These are phyloP conservation scores for Rhypophila decipiens DNA, from an alignment of 495 filamentous ascomycete genomes.

Conservation along the genomic window DNA sequence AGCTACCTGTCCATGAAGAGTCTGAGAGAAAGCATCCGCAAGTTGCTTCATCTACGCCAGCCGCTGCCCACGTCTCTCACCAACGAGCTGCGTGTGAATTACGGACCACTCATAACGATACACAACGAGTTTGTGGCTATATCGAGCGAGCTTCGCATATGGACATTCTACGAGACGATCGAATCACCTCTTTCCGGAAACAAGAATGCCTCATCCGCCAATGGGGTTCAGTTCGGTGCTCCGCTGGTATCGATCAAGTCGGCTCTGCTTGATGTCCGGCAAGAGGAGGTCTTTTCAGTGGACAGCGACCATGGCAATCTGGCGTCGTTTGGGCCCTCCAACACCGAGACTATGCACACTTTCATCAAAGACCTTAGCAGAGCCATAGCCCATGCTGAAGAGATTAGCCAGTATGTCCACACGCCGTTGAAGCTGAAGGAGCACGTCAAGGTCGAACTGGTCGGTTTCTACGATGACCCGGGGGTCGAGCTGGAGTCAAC, in stretches of 20 bases:
- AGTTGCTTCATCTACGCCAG: conserved; percentile 48
- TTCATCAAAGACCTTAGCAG: conserved; percentile 46
- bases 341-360: conserved; percentile 38
- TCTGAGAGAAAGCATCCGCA: conserved; percentile 48
- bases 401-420: conserved; percentile 30
- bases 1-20: conserved; percentile 56
- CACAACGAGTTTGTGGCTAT: conserved; percentile 53
- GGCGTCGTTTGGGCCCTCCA: conserved; percentile 50
- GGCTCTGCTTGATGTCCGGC: conserved; percentile 46
- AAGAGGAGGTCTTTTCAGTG: conserved; percentile 51
- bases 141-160: conserved; percentile 58
- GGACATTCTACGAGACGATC: conserved; percentile 59
- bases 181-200: conserved; percentile 51
- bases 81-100: conserved; percentile 44
- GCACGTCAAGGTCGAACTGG: conserved; percentile 52
- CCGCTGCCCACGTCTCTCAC: conserved; percentile 45
- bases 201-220: conserved; percentile 13
- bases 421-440: conserved; percentile 42
- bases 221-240: conserved; percentile 43
- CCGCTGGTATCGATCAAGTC: conserved; percentile 60
- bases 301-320: conserved; percentile 53
- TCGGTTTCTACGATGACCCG: conserved; percentile 56
- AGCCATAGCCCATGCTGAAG: conserved; percentile 38
- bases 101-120: conserved; percentile 39
- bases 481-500: conserved; percentile 32